phyloP scores from a whole-genome alignment of 306 rosid genomes.

The Lathyrus sativus region DNA sequence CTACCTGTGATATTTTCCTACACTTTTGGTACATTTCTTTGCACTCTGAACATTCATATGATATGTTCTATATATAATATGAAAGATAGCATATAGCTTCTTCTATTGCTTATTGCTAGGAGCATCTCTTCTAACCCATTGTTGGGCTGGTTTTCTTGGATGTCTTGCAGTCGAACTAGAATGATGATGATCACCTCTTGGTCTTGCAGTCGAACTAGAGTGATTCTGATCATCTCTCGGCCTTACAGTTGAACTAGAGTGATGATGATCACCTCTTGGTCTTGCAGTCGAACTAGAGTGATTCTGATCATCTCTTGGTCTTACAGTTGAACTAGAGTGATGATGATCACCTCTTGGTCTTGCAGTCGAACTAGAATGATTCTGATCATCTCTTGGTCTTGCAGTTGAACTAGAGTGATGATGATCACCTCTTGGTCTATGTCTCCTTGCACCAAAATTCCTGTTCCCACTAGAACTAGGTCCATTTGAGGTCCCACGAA shows the following conservation, averaged over 20 bases:
- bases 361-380: constrained; percentile 34
- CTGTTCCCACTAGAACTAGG: constrained; percentile 45
- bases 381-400: constrained; percentile 6
- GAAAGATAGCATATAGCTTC: constrained; percentile 6
- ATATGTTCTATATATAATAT: not conserved
- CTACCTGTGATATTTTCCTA: constrained; percentile 22
- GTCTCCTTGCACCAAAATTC: constrained; percentile 39
- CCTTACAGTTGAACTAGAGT: constrained; percentile 6
- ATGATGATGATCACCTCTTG: constrained; percentile 24
- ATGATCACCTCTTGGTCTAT: constrained; percentile 34
- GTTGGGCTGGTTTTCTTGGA: constrained; percentile 53
- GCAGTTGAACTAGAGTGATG: constrained; percentile 34
- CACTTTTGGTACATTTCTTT: constrained; percentile 24
- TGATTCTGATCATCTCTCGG: not conserved
- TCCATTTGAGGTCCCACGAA: constrained; percentile 23
- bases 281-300: constrained; percentile 38
- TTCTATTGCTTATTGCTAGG: constrained; percentile 40
- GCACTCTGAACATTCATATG: not conserved
- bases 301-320: constrained; percentile 1
- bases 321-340: constrained; percentile 35
- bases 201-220: constrained; percentile 29
- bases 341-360: constrained; percentile 4
- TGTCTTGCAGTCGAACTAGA: constrained; percentile 25
- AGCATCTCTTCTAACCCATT: constrained; percentile 65
- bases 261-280: constrained; percentile 31